phyloP scores from a whole-genome alignment of 2,329 filamentous ascomycete genomes.

The Penicillium sp. region DNA sequence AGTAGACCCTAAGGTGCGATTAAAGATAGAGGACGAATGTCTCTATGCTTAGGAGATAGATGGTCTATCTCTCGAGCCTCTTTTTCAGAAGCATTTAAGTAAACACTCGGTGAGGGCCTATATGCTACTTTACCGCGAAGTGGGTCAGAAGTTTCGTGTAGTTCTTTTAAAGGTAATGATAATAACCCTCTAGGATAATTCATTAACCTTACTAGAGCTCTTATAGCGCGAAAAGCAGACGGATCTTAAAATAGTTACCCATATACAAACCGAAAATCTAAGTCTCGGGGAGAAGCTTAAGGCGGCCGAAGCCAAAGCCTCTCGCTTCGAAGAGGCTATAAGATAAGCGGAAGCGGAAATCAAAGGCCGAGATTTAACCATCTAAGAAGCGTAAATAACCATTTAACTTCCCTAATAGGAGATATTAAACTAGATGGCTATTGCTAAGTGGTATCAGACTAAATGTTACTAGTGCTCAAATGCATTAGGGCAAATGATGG shows the following conservation, averaged over 20 bases:
- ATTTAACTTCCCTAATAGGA: background rate
- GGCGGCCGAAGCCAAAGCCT: background rate
- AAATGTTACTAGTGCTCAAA: background rate
- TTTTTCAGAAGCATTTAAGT: background rate
- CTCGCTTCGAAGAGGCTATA: background rate
- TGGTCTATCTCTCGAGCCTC: background rate
- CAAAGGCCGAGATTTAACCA: background rate
- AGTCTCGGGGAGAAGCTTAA: background rate
- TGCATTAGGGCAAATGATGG: background rate
- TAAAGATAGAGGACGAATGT: background rate
- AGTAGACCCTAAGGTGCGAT: background rate
- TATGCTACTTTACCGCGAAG: background rate
- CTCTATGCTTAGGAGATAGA: background rate
- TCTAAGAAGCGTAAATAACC: background rate
- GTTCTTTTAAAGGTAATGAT: background rate
- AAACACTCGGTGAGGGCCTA: background rate
- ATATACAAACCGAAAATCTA: background rate
- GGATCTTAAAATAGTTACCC: background rate
- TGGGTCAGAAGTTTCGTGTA: too few relatives aligned
- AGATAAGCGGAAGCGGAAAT: background rate
- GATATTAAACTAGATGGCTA: background rate
- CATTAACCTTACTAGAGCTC: background rate
- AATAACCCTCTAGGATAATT: background rate
- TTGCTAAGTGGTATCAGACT: background rate
- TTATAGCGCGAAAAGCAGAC: background rate